Percentiles rank a stretch among this genome's conserved stretches.
phyloP scores from a whole-genome alignment of 805 yeast species.

The Suhomyces kilbournensis region DNA sequence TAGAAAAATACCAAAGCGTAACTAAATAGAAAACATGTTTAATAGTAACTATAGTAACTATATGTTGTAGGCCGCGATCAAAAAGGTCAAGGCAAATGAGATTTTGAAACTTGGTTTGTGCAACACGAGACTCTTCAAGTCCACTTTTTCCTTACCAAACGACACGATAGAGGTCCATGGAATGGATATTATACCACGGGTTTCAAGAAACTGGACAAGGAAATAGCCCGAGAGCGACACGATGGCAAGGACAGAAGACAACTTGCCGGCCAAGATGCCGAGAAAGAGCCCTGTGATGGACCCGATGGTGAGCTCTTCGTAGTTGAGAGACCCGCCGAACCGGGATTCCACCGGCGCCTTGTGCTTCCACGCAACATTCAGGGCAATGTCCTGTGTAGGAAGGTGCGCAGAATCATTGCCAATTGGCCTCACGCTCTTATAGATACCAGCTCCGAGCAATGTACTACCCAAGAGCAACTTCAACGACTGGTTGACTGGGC shows the following conservation, averaged over 20 bases:
- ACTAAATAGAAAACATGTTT: neutral
- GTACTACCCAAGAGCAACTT: neutral
- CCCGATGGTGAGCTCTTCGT: conserved; percentile 62
- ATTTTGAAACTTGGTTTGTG: conserved; percentile 61
- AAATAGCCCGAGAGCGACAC: conserved; percentile 43
- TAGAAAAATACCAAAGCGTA: neutral
- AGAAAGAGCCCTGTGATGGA: conserved; percentile 57
- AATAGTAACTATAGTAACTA: conserved; percentile 7
- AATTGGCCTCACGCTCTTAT: neutral
- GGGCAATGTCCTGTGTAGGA: neutral
- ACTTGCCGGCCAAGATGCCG: conserved; percentile 61
- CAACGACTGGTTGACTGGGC: neutral
- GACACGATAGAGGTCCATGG: conserved; percentile 39
- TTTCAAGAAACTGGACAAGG: conserved; percentile 51
- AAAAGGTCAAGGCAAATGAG: conserved; percentile 51
- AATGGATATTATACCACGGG: conserved; percentile 50
- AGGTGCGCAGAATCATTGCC: conserved; percentile 11
- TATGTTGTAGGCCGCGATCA: conserved; percentile 58
- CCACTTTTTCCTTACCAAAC: conserved; percentile 36
- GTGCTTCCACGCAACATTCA: neutral
- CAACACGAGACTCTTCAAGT: conserved; percentile 50
- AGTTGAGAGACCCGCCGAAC: conserved; percentile 50
- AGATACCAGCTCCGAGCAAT: neutral
- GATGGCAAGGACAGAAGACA: conserved; percentile 52
- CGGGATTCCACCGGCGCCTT: conserved; percentile 13